Evolutionary conservation across 1,139 yeast species (phyloP), one percentile per base, ranked within the genome.

Genomic region (Geotrichum fermentans): DNA sequence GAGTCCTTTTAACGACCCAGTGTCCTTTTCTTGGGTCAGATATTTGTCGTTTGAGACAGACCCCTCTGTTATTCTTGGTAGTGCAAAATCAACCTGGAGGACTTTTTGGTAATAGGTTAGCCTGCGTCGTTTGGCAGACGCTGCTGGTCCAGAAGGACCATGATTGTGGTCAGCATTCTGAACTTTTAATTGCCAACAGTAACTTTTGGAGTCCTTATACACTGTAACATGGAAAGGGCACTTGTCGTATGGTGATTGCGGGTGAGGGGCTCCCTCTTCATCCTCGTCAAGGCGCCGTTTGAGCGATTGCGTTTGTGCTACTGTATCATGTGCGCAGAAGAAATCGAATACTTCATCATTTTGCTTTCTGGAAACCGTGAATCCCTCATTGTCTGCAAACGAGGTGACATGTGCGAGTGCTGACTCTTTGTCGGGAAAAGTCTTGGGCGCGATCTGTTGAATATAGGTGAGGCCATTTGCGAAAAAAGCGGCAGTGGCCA

Each of bases 401-500:
- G 17, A 16, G 16, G 29, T 29, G 6, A 50, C 30, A 36, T 43
- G 44, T 11, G 36, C 24, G 17, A 47, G n/a, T 7, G 47, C 45
- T 1, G 17, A 16, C n/a, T 24, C 20, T 18, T 40, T 29, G 17
- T 38, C 22, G 8, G 38, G 24, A 37, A 47, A 47, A 6, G 30
- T 17, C 32, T 42, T 40, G 16, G 51, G 28, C 24, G 34, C 40
- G 13, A 50, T 36, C 35, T 30, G 40, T 6, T 33, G 21, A 20
- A 50, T 50, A 18, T 50, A 38, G 6, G 51, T 50, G 21, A 43
- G 46, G 21, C 53, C 53, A 22, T 50, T 50, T 2, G 51, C 43
- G 16, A 38, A 44, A 20, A 44, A 45, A 8, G 53, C 37, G 6
- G 51, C 43, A 10, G 40, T 24, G 2, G 41, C 40, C 7, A 50